A percentile compares a stretch with the other conserved stretches of the same genome.
phyloP scores from a whole-genome alignment of 192 early-diverging fungal species.

The Rhizoclosmatium globosum region DNA sequence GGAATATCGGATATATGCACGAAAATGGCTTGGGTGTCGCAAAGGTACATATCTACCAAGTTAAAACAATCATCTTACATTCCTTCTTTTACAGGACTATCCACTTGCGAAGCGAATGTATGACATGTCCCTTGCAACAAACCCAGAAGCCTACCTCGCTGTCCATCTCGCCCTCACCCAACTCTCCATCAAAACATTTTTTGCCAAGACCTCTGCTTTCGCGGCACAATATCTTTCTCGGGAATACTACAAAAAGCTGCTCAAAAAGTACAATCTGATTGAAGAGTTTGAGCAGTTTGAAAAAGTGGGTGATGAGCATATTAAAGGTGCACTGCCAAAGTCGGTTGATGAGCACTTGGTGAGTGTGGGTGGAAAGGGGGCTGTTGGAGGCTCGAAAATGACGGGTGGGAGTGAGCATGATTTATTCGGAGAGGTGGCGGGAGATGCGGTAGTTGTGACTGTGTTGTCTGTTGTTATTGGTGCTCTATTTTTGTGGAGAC shows the following conservation, averaged over 20 bases:
- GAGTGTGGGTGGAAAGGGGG: background rate
- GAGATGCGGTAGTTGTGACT: constrained; percentile 8
- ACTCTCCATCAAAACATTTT: constrained; percentile 57
- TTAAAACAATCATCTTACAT: too few species aligned
- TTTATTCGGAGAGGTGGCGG: background rate
- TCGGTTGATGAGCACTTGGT: constrained; percentile 20
- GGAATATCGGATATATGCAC: constrained; percentile 96
- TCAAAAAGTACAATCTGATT: constrained; percentile 25
- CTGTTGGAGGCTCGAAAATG: background rate
- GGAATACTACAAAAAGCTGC: background rate
- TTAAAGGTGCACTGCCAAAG: constrained; percentile 18
- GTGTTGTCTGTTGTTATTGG: constrained; percentile 23
- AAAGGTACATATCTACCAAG: constrained; percentile 51
- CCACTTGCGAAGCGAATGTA: constrained; percentile 94
- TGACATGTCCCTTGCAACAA: constrained; percentile 80
- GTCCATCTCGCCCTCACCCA: constrained; percentile 64
- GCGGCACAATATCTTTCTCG: background rate
- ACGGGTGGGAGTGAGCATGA: background rate
- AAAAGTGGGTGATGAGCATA: background rate
- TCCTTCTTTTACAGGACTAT: constrained; percentile 67
- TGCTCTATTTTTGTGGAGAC: constrained; percentile 29
- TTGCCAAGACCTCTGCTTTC: background rate
- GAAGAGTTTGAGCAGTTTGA: constrained; percentile 12
- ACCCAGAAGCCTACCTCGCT: constrained; percentile 82
- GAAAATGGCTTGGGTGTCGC: constrained; percentile 90